Evolutionary conservation across 176 grass and related monocot genomes (phyloP).

Genomic region (Ampelocalamus luodianensis): DNA sequence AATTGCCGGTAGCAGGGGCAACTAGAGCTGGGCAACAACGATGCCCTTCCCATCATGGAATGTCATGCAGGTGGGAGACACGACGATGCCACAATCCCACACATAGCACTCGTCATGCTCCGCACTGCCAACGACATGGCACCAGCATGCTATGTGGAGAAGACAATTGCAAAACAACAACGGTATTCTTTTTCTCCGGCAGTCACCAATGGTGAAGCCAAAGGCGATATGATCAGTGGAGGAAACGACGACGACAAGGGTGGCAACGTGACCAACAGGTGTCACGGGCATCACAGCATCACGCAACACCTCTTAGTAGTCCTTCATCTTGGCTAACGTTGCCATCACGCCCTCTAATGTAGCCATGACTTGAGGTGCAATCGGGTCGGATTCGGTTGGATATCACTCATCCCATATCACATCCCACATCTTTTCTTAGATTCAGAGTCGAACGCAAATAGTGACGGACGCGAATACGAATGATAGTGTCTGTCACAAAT

Average conservation of each 20-base stretch:
- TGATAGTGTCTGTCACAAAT: background rate
- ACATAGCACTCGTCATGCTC: constrained; percentile 1
- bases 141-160: background rate
- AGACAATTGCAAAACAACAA: background rate
- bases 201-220: background rate
- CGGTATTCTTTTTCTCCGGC: background rate
- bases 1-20: background rate
- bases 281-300: background rate
- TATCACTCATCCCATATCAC: background rate
- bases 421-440: background rate
- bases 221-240: background rate
- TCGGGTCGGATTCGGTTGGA: background rate
- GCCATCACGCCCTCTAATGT: background rate
- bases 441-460: background rate
- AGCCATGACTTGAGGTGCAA: background rate
- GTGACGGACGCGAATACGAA: background rate
- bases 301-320: background rate
- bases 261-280: background rate
- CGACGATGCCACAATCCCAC: background rate
- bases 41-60: background rate
- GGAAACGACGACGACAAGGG: background rate
- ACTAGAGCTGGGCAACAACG: background rate
- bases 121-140: background rate
- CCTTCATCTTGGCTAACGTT: background rate
- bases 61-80: background rate